Evolutionary conservation across 345 rosid genomes (phyloP).

Genomic region (Hypericum androsaemum): DNA sequence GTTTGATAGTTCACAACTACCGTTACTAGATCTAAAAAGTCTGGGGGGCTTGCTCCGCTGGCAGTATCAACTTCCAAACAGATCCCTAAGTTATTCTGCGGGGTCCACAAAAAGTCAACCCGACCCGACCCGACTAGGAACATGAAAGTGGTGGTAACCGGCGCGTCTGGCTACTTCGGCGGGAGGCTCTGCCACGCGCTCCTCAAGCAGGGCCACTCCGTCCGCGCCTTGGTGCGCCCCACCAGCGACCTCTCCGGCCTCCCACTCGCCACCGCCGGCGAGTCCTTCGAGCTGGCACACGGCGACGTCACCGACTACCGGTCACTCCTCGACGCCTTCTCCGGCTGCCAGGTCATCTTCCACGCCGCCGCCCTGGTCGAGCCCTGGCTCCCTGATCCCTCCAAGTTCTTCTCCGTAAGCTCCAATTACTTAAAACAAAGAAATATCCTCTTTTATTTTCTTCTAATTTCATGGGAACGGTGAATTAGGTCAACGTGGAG

Average conservation of each 20-base stretch:
- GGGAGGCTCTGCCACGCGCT: constrained; percentile 69
- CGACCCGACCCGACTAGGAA: constrained; percentile 1
- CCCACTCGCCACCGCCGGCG: constrained; percentile 26
- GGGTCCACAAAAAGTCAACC: neutral
- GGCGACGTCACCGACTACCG: constrained; percentile 76
- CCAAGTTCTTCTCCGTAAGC: constrained; percentile 57
- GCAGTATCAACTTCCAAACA: no score
- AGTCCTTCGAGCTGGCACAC: constrained; percentile 41
- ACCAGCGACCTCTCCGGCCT: constrained; percentile 65
- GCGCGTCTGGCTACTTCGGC: constrained; percentile 80
- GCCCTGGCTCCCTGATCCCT: constrained; percentile 88
- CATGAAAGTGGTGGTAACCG: constrained; percentile 61
- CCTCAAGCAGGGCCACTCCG: constrained; percentile 41
- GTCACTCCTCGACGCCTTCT: constrained; percentile 52
- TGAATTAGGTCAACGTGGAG: constrained; percentile 60
- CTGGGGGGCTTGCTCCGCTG: no score
- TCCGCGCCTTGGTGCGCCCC: constrained; percentile 77
- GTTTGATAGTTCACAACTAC: no score
- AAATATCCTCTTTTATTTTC: neutral
- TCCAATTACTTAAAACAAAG: neutral
- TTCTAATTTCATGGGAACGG: neutral
- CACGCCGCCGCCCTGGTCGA: constrained; percentile 84
- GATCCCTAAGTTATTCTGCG: no score
- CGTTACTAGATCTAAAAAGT: no score
- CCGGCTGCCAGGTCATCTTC: constrained; percentile 62